Evolutionary conservation across 2,329 filamentous ascomycete species (phyloP), one percentile per base, ranked within the genome.

Genomic region (Paraphaeosphaeria minitans): DNA sequence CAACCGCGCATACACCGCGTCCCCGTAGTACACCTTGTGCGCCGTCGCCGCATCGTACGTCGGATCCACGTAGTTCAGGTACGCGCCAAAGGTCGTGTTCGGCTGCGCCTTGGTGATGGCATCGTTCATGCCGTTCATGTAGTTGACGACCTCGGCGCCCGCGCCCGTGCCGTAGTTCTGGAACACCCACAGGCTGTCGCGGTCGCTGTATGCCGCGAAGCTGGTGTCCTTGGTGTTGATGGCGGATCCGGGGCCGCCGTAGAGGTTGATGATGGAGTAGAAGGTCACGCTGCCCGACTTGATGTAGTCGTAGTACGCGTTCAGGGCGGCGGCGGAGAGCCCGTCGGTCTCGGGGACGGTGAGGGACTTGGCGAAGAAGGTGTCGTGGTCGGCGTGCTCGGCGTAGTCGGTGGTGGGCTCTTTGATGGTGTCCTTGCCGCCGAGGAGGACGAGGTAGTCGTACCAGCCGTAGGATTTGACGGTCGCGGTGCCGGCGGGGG

Each of bases 61-160:
- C 0, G 82, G 78, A 65, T 85, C 83, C 5, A 82, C 79, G 53
- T 85, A 85, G 74, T 85, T 85, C 62, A 81, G 74, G 60, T 85
- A 85, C 59, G 80, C 81, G 24, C 80, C 81, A 71, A 81, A 83
- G 6, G 71, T 64, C 1, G 72, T 75, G 42, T 75, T 64, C 14
- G 72, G 68, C 69, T 79, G 72, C 21, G 69, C 70, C 14, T 72
- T 67, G 29, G 70, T 74, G 43, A 80, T 70, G 5, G 72, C 75
- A 13, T 76, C 71, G 59, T 80, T 77, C 66, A 81, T 77, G 51
- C 77, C 77, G 39, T 81, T 74, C 37, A 82, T 69, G 51, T 78
- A 80, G 27, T 60, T 50, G 22, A 78, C 37, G 29, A 31, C 29
- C 5, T 31, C 10, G 14, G 50, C 42, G n/a, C 31, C 37, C 3